Evolutionary conservation across 371 early-diverging fungal species (phyloP), one percentile per base, ranked within the genome.

Genomic region (Rhizopus sp.): DNA sequence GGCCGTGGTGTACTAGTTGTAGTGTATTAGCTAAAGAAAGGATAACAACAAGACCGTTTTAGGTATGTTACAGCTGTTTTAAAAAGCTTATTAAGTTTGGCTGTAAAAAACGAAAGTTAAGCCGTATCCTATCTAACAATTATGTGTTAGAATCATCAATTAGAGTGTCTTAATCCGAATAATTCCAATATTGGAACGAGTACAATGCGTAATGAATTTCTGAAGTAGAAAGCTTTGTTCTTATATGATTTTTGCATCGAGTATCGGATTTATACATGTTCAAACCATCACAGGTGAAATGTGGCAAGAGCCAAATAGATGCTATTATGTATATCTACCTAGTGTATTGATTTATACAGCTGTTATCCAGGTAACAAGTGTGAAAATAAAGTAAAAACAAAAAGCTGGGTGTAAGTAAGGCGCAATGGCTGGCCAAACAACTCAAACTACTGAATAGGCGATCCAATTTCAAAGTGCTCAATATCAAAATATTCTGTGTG

Each of bases 291-390:
- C 35, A 44, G 32, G 34, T 34, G 54, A 53, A 42, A 53, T 53
- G 45, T 44, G 54, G 40, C 41, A 53, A 40, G 53, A 53, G 42
- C 30, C 53, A 47, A 47, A 47, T 12, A 47, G 47, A 47, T 30
- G 47, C 53, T 53, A 53, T 53, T 53, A 53, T 53, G 53, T 53
- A 53, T 53, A 53, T 53, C 40, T 41, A 41, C 53, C 53, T 41
- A 40, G 40, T 53, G 30, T 41, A 53, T 53, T 53, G 53, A 53
- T 53, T 53, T 52, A 52, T 40, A 52, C 52, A 52, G 40, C 39
- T 52, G 10, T 48, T 33, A 48, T 48, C 31, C 33, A 48, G 49
- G 49, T 33, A 48, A 48, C 31, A 48, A 32, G 49, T 48, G 49
- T 33, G 49, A 48, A 48, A 48, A 48, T 48, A 48, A 48, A 48